phyloP scores from a whole-genome alignment of 2,329 filamentous ascomycete species.

The Paracorniculantispora psalliotae region DNA sequence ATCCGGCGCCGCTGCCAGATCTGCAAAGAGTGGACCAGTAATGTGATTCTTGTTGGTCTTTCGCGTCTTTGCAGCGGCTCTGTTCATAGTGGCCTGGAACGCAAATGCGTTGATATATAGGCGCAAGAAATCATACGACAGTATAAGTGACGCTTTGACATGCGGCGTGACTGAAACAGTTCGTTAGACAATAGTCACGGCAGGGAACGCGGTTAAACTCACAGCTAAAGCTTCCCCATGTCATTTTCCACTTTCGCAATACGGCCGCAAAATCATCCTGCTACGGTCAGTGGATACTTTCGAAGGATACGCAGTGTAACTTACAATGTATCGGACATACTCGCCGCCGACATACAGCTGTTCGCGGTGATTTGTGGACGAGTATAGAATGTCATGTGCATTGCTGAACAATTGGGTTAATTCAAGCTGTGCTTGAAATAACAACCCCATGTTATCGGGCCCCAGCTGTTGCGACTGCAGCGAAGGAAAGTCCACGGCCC shows the following conservation, averaged over 20 bases:
- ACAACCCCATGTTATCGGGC: constrained; percentile 61
- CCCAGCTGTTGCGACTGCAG: constrained; percentile 53
- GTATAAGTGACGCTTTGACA: constrained; percentile 61
- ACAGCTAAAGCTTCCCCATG: constrained; percentile 64
- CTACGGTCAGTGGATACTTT: accelerated
- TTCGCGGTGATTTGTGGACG: constrained; percentile 63
- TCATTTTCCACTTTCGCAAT: constrained; percentile 65
- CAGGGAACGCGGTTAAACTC: constrained; percentile 19
- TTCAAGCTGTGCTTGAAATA: constrained; percentile 68
- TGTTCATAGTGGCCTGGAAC: constrained; percentile 63
- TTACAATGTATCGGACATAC: constrained; percentile 64
- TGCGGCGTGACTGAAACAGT: constrained; percentile 48
- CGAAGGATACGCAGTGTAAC: not conserved
- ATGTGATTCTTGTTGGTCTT: constrained; percentile 29
- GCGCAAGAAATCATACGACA: constrained; percentile 68
- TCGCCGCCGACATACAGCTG: constrained; percentile 66
- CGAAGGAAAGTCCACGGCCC: constrained; percentile 63
- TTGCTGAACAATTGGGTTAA: constrained; percentile 69
- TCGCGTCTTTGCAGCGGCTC: constrained; percentile 30
- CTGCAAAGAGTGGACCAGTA: constrained; percentile 41
- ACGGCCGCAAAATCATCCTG: constrained; percentile 64
- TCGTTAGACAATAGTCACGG: not conserved
- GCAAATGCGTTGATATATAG: constrained; percentile 73
- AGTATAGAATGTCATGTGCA: constrained; percentile 69
- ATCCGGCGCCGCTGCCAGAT: constrained; percentile 56